Percentiles rank a stretch among this genome's conserved stretches.
Conservation (phyloP, 257 asterid species). For the Solanum chmielewskii region DNA sequence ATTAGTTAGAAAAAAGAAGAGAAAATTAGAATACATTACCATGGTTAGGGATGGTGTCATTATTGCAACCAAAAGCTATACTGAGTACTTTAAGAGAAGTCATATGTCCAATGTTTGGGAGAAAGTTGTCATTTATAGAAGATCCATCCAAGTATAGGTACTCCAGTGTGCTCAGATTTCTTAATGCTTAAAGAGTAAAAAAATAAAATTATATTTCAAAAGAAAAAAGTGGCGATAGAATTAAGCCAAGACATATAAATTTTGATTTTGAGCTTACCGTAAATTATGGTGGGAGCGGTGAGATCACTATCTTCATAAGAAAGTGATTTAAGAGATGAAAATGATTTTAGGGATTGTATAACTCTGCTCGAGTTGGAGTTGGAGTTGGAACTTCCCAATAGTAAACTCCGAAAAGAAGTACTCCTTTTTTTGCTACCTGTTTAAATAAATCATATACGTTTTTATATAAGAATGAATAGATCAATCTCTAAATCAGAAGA, state of each 20-base stretch:
- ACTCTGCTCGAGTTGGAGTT: not conserved
- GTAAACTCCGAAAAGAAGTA: not conserved
- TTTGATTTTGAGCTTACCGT: not conserved
- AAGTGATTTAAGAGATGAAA: not conserved
- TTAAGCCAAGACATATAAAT: too few species aligned
- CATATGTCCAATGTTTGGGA: not conserved
- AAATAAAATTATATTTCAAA: too few species aligned
- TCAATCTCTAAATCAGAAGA: too few species aligned
- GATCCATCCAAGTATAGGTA: not conserved
- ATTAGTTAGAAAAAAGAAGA: too few species aligned
- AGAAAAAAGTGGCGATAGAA: too few species aligned
- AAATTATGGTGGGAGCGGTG: not conserved
- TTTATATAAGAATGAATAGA: too few species aligned
- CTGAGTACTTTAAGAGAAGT: not conserved
- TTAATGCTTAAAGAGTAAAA: not conserved
- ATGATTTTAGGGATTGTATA: not conserved
- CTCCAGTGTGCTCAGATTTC: not conserved
- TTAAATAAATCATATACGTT: not conserved
- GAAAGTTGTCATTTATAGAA: not conserved
- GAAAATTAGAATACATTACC: too few species aligned
- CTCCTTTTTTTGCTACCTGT: not conserved
- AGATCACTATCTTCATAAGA: rapidly evolving
- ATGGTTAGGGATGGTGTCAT: not conserved
- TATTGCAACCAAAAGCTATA: not conserved
- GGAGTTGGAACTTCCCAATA: not conserved